Base-by-base conservation (phyloP, 345 rosid genomes). In the Aurinia saxatilis region DNA sequence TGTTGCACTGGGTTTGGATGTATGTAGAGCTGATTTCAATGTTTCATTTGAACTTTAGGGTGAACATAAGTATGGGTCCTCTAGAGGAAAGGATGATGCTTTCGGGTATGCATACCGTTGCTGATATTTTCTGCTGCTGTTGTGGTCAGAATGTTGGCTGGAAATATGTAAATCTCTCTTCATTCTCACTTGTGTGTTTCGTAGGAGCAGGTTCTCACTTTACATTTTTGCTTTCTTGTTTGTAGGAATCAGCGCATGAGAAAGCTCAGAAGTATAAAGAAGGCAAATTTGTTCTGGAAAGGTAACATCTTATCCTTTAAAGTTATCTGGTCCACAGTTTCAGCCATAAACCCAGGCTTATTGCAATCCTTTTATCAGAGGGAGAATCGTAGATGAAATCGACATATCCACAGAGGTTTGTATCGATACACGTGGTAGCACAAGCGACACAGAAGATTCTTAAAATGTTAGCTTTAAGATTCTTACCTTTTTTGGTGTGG, bases 131-230 rank as follows among this genome's bases (percentile, higher is more conserved):
- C 79, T 91, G 98, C 71, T 91, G 98, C 75, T 81, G 82, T 30
- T 91, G 98, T 29, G 95, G 96, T 65, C 95, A 84, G 60, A 82
- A 79, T 47, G 82, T 88, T 64, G 98, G 98, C 72, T 88, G 98
- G 98, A 91, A 91, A 91, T 91, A 88, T 36, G 98, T 88, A 69
- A 84, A 52, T 52, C 45, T 51, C 47, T 7, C 40, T 33, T 0
- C 8, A 14, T 7, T 53, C 51, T 38, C 44, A 14, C 27, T 47
- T 38, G 14, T 5, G 1, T 0, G 38, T 21, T 34, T 35, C 56
- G 6, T 16, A 6, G 10, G 29, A 36, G 13, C 1, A 8, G 21
- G 29, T 36, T 19, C 62, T 61, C 50, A 52, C 8, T 40, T 25
- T 4, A 3, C 44, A 1, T 16, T 68, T 33, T 16, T 50, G 53